Evolutionary conservation across 2,329 filamentous ascomycete genomes (phyloP).

Genomic region (Fusarium palustre): DNA sequence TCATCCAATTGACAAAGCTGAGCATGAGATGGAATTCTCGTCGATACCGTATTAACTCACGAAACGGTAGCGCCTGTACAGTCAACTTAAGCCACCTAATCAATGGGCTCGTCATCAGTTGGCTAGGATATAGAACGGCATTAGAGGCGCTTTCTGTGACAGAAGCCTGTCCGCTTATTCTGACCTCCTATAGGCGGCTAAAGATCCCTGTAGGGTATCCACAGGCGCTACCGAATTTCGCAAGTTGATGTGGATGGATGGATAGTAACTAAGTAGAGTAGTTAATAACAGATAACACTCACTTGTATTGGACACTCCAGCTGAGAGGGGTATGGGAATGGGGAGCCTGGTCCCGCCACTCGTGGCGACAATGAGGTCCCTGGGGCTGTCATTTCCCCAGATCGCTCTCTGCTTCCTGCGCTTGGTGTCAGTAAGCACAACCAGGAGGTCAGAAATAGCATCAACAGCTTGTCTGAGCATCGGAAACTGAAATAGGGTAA

Average conservation of each 20-base stretch:
- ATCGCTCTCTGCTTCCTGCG: neutral
- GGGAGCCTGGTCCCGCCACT: neutral
- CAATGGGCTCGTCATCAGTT: too few species aligned
- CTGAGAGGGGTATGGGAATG: neutral
- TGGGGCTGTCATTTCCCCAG: neutral
- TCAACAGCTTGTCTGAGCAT: neutral
- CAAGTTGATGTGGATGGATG: too few species aligned
- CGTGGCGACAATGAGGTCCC: neutral
- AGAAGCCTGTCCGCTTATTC: too few species aligned
- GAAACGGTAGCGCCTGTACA: too few species aligned
- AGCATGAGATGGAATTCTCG: neutral
- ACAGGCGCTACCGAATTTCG: too few species aligned
- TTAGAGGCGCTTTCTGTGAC: too few species aligned
- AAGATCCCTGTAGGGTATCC: too few species aligned
- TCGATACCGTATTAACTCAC: too few species aligned
- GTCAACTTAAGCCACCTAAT: too few species aligned
- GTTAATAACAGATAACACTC: neutral
- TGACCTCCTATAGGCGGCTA: too few species aligned
- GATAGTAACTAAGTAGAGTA: too few species aligned
- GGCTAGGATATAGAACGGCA: too few species aligned
- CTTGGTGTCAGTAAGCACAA: neutral
- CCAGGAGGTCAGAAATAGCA: neutral
- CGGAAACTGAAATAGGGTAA: neutral
- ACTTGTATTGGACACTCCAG: conserved; percentile 4
- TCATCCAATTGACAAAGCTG: neutral